phyloP scores from a whole-genome alignment of 2,329 filamentous ascomycete species.

The Setomelanomma holmii region DNA sequence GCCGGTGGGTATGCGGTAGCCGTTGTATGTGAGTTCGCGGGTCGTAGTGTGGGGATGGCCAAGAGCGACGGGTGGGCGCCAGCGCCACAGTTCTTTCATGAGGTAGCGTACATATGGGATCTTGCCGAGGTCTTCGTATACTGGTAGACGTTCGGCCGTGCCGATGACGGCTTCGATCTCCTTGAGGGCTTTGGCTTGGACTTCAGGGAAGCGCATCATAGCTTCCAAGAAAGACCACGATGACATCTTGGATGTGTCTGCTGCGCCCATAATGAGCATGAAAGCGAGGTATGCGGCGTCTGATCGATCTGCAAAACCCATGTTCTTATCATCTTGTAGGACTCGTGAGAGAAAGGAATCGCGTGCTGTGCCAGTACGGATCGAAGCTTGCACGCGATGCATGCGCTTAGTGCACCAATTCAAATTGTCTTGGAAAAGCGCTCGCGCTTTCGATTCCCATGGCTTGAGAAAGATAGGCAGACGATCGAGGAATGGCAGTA shows the following conservation, averaged over 20 bases:
- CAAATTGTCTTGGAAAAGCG: constrained; percentile 8
- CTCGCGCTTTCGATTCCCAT: constrained; percentile 9
- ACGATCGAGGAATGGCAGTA: constrained; percentile 6
- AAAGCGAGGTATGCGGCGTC: constrained; percentile 15
- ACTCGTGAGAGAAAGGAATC: constrained; percentile 8
- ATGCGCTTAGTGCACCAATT: constrained; percentile 8
- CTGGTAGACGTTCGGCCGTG: constrained; percentile 45
- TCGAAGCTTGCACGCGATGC: constrained; percentile 5
- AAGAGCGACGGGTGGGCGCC: constrained; percentile 63
- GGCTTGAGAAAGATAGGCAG: constrained; percentile 9
- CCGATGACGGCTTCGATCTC: constrained; percentile 53
- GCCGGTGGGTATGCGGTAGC: constrained; percentile 56
- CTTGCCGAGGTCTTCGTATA: constrained; percentile 27
- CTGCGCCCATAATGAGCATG: constrained; percentile 16
- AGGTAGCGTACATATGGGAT: constrained; percentile 63
- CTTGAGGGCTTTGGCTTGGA: constrained; percentile 55
- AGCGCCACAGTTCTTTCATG: constrained; percentile 64
- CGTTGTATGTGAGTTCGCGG: constrained; percentile 54
- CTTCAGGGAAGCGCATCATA: constrained; percentile 58
- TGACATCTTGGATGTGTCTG: constrained; percentile 23
- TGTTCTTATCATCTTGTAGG: constrained; percentile 9
- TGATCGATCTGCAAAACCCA: constrained; percentile 4
- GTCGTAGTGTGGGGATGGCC: constrained; percentile 55
- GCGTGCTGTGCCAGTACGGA: not conserved
- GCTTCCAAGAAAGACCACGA: constrained; percentile 51